Evolutionary conservation across 225 moss, liverwort and hornwort species (phyloP).

Genomic region (Marchantia paleacea): DNA sequence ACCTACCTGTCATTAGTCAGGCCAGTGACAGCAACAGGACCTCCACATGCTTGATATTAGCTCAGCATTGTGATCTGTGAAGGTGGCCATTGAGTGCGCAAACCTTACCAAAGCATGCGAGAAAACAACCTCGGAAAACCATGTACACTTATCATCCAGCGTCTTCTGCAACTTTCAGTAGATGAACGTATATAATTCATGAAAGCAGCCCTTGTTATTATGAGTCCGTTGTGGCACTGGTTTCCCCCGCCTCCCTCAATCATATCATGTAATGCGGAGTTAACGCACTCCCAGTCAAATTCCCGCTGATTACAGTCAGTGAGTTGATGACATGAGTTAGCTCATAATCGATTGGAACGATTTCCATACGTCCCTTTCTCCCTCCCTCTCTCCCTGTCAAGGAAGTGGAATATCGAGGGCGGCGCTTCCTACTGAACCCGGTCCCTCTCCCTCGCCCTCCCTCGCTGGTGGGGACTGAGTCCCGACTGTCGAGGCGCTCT

Average conservation of each 20-base stretch:
- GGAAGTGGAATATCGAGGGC: neutral
- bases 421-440: neutral
- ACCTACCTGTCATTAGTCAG: constrained; percentile 14
- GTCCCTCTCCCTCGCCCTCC: no score
- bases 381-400: neutral
- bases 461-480: neutral
- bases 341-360: neutral
- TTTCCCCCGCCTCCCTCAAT: neutral
- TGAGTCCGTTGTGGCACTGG: neutral
- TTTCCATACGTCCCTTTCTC: neutral
- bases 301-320: neutral
- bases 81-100: constrained; percentile 2
- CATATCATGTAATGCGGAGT: neutral
- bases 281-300: neutral
- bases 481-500: neutral
- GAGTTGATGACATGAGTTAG: neutral
- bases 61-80: constrained; percentile 11
- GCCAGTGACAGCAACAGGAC: neutral
- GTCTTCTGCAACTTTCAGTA: neutral
- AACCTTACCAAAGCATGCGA: constrained; percentile 6
- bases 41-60: constrained; percentile 10
- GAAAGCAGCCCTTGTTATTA: neutral
- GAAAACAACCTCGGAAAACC: neutral
- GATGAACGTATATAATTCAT: neutral
- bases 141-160: neutral